Base-by-base conservation (phyloP, 2,329 filamentous ascomycete species). In the Aspergillus amoenus region DNA sequence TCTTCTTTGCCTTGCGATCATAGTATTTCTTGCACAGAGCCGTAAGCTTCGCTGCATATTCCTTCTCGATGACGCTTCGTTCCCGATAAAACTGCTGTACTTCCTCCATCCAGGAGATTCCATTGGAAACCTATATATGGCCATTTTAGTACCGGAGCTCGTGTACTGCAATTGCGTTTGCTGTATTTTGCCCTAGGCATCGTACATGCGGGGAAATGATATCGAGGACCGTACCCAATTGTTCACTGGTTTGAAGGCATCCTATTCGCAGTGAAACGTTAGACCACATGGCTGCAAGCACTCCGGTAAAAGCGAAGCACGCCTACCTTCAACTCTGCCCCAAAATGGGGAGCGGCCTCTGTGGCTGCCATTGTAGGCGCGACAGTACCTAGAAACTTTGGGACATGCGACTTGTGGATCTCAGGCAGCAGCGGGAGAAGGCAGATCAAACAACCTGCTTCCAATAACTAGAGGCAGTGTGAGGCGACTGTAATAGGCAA, bases 11-110 rank as follows among this genome's bases (percentile, higher is more conserved):
- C 81, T 97, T 99, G 81, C 95, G 95, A 70, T 99, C 95, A 71
- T 91, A 94, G 79, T 97, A 97, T 74, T 94, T 97, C 80, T 94
- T 96, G 55, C 93, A 94, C 50, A 99, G 81, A 2, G 86, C 87
- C 66, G 85, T 89, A 63, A 99, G 86, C 76, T 93, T 97, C 62
- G 88, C 84, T 68, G 91, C 89, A 75, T 99, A 97, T 74, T 99
- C 95, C 78, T 96, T 97, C 78, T 99, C 94, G 73, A 99, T 96
- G 37, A 81, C 86, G 71, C 91, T 91, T 57, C 95, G 86, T 76
- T 99, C 94, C 63, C 94, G 90, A 81, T 97, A 99, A 80, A 97
- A 99, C 70, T 91, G 88, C 75, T 99, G 91, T 62, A 99, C 90
- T 68, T 99, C 94, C 69, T 97, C 93, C 58, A 99, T 87, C 93